These are phyloP conservation scores for Andrographis paniculata DNA, from an alignment of 305 asterid species.

Conservation along the genomic window DNA sequence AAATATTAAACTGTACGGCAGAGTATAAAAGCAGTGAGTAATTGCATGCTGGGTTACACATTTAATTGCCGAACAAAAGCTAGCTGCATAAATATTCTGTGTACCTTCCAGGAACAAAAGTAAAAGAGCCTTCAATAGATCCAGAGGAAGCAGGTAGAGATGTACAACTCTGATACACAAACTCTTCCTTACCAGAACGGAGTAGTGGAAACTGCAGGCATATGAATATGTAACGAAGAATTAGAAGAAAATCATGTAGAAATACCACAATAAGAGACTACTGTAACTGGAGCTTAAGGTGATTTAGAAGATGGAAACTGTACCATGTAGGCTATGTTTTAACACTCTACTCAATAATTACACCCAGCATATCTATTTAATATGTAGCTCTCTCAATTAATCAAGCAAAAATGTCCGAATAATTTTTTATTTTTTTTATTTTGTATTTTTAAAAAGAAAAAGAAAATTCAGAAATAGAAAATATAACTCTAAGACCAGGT, in stretches of 20 bases:
- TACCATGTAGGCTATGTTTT: no score
- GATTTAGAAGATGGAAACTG: no score
- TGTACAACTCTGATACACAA: slow-evolving; percentile 70
- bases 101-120: slow-evolving; percentile 93
- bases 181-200: slow-evolving; percentile 68
- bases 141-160: slow-evolving; percentile 42
- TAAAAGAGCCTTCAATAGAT: slow-evolving; percentile 76
- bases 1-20: neutral
- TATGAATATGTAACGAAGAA: slow-evolving; percentile 17
- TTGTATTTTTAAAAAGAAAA: no score
- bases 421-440: no score
- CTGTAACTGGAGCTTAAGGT: slow-evolving; percentile 5
- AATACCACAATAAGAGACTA: neutral
- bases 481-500: no score
- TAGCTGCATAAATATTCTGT: slow-evolving; percentile 5
- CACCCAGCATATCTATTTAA: no score
- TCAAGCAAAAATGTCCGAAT: no score
- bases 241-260: slow-evolving; percentile 9
- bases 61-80: neutral
- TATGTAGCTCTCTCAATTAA: no score
- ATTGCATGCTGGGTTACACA: neutral
- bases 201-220: slow-evolving; percentile 72
- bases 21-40: neutral
- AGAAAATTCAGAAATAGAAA: no score
- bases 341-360: no score